Base-by-base conservation (phyloP, 2,329 filamentous ascomycete species). In the Botryosphaeria dothidea region DNA sequence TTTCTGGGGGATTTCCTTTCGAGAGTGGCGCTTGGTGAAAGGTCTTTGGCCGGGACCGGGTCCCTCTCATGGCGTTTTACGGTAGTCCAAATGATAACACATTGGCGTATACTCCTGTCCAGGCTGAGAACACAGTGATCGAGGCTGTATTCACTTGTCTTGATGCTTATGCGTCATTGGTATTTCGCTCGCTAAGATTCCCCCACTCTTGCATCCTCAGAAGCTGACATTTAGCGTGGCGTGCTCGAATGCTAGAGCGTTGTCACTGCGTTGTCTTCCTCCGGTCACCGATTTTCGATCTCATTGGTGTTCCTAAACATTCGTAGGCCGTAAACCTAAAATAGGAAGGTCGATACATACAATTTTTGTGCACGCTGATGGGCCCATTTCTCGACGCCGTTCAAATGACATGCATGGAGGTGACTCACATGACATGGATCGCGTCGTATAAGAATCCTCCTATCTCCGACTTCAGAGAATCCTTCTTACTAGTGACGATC, bases 31-130 rank as follows among this genome's bases (percentile, higher is more conserved):
- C 19, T 46, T 46, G 56, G 56, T 8, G 19, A 60, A 23, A 17
- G 25, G 56, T 41, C 11, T 41, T 29, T 60, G 11, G 25, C 27
- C 29, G 21, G 21, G 6, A 31, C 21, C 41, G 25, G n/a, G 27
- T 19, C 13, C 17, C 21, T 23, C 41, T 34, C 56, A n/a, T 34
- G 56, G 56, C 56, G 56, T 60, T 60, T 21, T 9, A 23, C n/a
- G 56, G 56, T 46, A 60, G 56, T 60, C 46, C 25, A 46, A 60
- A 60, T 60, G 56, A 19, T 29, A 46, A 29, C 56, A 29, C 27
- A 46, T 34, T 19, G 56, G 56, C 41, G 56, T 34, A 45, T 34
- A 11, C 31, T 34, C 13, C 31, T 4, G 31, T 11, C 13, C 31
- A 34, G 31, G 31, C 31, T 34, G 13, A 6, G 13, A 34, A 11